phyloP scores from a whole-genome alignment of 352 stramenopile species.

The Phytophthora meadii region DNA sequence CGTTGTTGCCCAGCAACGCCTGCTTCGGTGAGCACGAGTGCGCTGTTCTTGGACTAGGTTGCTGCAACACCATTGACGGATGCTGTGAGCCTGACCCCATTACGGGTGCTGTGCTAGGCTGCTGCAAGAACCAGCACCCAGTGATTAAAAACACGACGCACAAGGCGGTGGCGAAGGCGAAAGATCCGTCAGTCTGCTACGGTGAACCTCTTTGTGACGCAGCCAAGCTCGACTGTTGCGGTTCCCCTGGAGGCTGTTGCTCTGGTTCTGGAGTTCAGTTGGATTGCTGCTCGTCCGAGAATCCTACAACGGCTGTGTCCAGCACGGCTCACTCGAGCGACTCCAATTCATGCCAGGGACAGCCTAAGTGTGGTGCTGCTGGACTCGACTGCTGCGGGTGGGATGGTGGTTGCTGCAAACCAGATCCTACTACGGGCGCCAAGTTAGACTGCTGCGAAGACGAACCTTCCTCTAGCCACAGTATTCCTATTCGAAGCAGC shows the following conservation, averaged over 20 bases:
- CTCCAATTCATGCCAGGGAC: constrained; percentile 38
- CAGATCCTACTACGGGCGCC: constrained; percentile 31
- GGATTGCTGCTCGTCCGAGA: constrained; percentile 47
- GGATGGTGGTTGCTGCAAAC: constrained; percentile 53
- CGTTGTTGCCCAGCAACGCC: constrained; percentile 52
- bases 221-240: constrained; percentile 56
- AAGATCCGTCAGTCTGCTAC: constrained; percentile 41
- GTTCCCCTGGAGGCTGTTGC: constrained; percentile 52
- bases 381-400: constrained; percentile 54
- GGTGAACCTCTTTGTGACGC: constrained; percentile 49
- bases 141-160: constrained; percentile 35
- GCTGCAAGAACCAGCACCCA: constrained; percentile 69
- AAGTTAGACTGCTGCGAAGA: constrained; percentile 52
- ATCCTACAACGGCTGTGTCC: neutral
- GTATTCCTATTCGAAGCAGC: constrained; percentile 24
- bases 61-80: constrained; percentile 75
- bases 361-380: constrained; percentile 52
- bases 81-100: constrained; percentile 68
- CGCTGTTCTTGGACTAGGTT: constrained; percentile 59
- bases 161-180: constrained; percentile 28
- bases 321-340: constrained; percentile 17
- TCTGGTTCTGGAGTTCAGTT: constrained; percentile 40
- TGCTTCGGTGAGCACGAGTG: constrained; percentile 75
- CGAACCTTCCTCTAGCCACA: constrained; percentile 14
- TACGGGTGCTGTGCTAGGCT: constrained; percentile 56